Conservation (phyloP, 2,329 filamentous ascomycete species). For the Ambrosiella cleistominuta region DNA sequence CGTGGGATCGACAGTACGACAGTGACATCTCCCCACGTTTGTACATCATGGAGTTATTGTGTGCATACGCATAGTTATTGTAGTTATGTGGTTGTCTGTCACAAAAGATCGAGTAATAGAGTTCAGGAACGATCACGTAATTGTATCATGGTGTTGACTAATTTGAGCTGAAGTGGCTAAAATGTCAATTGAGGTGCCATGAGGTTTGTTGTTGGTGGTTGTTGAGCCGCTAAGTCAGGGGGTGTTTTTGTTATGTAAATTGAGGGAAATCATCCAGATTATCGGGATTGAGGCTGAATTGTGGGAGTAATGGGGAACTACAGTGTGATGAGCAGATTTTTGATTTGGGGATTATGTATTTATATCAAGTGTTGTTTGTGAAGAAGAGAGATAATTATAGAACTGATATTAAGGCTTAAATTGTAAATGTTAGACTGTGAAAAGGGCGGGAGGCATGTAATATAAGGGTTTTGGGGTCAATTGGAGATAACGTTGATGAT, state of each 20-base stretch:
- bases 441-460: too few species aligned
- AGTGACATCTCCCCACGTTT: too few species aligned
- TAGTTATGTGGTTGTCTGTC: too few species aligned
- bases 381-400: background rate
- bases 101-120: background rate
- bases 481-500: too few species aligned
- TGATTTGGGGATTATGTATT: background rate
- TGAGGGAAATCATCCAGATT: background rate
- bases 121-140: background rate
- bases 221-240: background rate
- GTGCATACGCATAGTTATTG: too few species aligned
- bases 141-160: background rate
- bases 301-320: background rate
- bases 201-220: background rate
- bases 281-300: background rate
- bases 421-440: too few species aligned
- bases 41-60: too few species aligned
- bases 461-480: too few species aligned
- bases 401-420: background rate
- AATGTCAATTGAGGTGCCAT: background rate
- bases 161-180: background rate
- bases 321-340: background rate
- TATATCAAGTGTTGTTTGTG: background rate
- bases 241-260: conserved; percentile 1
- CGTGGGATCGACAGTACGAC: too few species aligned